Evolutionary conservation across 192 early-diverging fungal genomes (phyloP).

Genomic region (Podila minutissima): DNA sequence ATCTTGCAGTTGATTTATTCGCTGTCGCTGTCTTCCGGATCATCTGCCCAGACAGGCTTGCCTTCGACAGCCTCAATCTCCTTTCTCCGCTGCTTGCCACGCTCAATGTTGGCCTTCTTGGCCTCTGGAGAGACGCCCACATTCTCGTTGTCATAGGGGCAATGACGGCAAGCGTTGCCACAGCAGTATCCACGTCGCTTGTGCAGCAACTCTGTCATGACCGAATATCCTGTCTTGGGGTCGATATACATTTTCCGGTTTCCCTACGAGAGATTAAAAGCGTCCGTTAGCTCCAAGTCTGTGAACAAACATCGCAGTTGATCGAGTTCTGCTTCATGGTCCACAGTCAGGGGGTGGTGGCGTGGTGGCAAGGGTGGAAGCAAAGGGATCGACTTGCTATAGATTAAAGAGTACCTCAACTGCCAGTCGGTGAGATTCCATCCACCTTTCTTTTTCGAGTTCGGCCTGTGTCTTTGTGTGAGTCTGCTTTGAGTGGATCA

Average conservation of each 20-base stretch:
- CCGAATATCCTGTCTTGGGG: constrained; percentile 71
- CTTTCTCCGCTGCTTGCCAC: constrained; percentile 34
- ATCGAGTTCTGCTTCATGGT: too few relatives aligned
- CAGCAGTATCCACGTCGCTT: constrained; percentile 70
- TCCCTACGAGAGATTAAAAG: constrained; percentile 17
- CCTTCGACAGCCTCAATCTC: constrained; percentile 46
- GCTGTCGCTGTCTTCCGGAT: constrained; percentile 26
- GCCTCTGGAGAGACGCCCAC: constrained; percentile 66
- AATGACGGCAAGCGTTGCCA: constrained; percentile 74
- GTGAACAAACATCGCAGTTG: background rate
- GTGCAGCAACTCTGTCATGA: constrained; percentile 72
- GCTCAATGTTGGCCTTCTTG: constrained; percentile 35
- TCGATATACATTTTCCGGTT: constrained; percentile 67
- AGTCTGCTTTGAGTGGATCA: constrained; percentile 21
- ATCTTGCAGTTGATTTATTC: constrained; percentile 7
- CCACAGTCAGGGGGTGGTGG: background rate
- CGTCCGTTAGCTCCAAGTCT: background rate
- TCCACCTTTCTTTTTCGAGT: constrained; percentile 46
- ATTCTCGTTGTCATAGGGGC: constrained; percentile 66
- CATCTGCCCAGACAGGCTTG: constrained; percentile 49
- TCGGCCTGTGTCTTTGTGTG: constrained; percentile 34
- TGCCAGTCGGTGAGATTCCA: constrained; percentile 35
- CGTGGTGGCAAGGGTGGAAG: background rate
- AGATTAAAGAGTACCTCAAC: constrained; percentile 32
- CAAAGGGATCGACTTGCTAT: background rate